These are phyloP conservation scores for Magnaporthales sp. DNA, from an alignment of 2,329 filamentous ascomycete genomes.

Conservation along the genomic window DNA sequence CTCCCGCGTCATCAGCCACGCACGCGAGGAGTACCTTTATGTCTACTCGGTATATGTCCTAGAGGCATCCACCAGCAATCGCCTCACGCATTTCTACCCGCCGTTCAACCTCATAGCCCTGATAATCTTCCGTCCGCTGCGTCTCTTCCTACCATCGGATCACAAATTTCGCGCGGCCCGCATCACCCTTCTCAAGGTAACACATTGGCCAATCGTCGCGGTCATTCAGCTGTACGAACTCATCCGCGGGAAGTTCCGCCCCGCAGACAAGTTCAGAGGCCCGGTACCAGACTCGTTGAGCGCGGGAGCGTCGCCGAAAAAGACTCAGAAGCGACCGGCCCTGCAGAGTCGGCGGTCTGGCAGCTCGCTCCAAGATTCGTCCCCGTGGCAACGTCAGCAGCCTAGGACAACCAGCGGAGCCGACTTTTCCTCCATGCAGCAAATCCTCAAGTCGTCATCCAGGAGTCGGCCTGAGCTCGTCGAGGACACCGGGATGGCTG, in stretches of 20 bases:
- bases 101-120: slow-evolving; percentile 69
- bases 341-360: neutral
- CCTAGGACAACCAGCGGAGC: neutral
- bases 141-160: slow-evolving; percentile 57
- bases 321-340: slow-evolving; percentile 38
- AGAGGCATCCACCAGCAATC: slow-evolving; percentile 58
- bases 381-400: neutral
- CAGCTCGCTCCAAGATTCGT: slow-evolving; percentile 6
- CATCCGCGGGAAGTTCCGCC: slow-evolving; percentile 27
- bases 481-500: slow-evolving; percentile 13
- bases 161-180: slow-evolving; percentile 52
- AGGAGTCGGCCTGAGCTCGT: slow-evolving; percentile 1
- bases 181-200: slow-evolving; percentile 53
- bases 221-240: slow-evolving; percentile 61
- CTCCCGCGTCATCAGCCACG: slow-evolving; percentile 52
- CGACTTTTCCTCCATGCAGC: neutral
- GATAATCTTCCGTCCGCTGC: slow-evolving; percentile 61
- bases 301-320: slow-evolving; percentile 28
- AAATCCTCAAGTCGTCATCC: neutral
- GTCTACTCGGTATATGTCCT: slow-evolving; percentile 61
- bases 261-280: neutral
- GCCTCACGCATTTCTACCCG: slow-evolving; percentile 62
- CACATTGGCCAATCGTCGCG: slow-evolving; percentile 60
- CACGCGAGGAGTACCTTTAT: slow-evolving; percentile 69
- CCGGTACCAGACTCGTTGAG: slow-evolving; percentile 10